Base-by-base conservation (phyloP, 768 basidiomycete genomes). In the Rhodotorula paludigena region DNA sequence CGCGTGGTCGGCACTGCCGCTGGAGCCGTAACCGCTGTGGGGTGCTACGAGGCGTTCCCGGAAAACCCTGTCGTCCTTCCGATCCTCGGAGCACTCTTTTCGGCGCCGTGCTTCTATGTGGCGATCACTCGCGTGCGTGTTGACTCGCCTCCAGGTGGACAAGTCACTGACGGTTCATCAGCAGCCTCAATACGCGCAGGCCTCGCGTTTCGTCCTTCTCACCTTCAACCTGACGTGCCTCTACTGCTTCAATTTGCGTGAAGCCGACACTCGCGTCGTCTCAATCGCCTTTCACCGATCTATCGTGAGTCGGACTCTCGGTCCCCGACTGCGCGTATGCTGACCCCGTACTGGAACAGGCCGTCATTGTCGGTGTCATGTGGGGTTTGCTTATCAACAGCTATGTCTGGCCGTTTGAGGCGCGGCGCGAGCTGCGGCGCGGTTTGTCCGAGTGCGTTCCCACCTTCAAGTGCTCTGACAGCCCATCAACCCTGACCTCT, bases 351-450 rank as follows among this genome's bases (percentile, higher is more conserved):
- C 41, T 11, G 23, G 7, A 10, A 11, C 23, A 45, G 44, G 84
- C 93, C 39, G 94, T 99, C 28, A 88, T 83, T 1, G 83, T 84
- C 12, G 96, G 94, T 14, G 90, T 92, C 5, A 76, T 93, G 2
- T 98, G 90, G 89, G 92, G 92, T 0, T 84, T 87, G 6, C 79
- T 97, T 56, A 86, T 96, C 30, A 92, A 90, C 9, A 82, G 90
- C 54, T 87, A 88, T 69, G 92, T 92, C 89, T 98, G 93, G 94
- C 96, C 96, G 2, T 85, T 89, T 15, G 93, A 96, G 75, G 96
- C 96, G 0, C 81, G 94, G 53, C 81, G 89, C 47, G 94, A 98
- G 78, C 81, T 99, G 8, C 85, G 87, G 54, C 86, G 85, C 68
- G 87, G 85, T 1, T 82, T 98, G 10, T 87, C 90, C 80, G 92